A percentile compares a stretch with the other conserved stretches of the same genome.
These are phyloP conservation scores for Omphalotus olearius DNA, from an alignment of 1,284 basidiomycete genomes.

Conservation along the genomic window DNA sequence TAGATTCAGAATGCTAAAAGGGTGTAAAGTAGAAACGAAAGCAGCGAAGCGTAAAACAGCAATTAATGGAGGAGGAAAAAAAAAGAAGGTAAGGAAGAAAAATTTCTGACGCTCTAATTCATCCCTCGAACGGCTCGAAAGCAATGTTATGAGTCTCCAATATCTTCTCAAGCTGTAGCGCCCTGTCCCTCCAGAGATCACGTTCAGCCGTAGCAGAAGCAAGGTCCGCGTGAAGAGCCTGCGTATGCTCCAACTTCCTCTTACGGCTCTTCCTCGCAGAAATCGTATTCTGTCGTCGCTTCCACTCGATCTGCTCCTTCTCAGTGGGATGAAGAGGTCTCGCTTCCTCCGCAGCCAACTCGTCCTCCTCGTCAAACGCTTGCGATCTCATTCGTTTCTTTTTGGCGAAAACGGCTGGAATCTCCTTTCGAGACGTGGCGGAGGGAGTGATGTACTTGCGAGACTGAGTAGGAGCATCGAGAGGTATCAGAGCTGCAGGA, in stretches of 20 bases:
- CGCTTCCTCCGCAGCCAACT: conserved; percentile 19
- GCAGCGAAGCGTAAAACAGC: not conserved
- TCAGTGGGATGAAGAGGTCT: conserved; percentile 41
- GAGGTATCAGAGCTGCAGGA: conserved; percentile 44
- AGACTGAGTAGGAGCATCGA: conserved; percentile 54
- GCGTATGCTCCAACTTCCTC: conserved; percentile 73
- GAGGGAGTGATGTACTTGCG: conserved; percentile 55
- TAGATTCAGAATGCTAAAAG: not conserved
- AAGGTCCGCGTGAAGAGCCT: conserved; percentile 51
- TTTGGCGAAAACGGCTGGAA: conserved; percentile 47
- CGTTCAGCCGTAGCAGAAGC: conserved; percentile 44
- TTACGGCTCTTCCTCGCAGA: conserved; percentile 72
- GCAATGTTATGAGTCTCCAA: conserved; percentile 37
- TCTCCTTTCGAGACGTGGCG: conserved; percentile 53
- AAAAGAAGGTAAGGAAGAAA: not conserved
- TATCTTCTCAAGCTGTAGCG: conserved; percentile 41
- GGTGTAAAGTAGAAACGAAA: not conserved
- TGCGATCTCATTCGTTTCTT: conserved; percentile 49
- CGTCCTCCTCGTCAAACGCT: conserved; percentile 39
- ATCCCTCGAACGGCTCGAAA: conserved; percentile 16
- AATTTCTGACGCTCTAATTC: not conserved
- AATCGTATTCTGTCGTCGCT: conserved; percentile 77
- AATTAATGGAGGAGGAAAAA: not conserved
- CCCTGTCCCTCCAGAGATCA: conserved; percentile 55
- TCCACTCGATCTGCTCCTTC: conserved; percentile 66